These are phyloP conservation scores for Salix brachista DNA, from an alignment of 345 rosid genomes.

Conservation along the genomic window DNA sequence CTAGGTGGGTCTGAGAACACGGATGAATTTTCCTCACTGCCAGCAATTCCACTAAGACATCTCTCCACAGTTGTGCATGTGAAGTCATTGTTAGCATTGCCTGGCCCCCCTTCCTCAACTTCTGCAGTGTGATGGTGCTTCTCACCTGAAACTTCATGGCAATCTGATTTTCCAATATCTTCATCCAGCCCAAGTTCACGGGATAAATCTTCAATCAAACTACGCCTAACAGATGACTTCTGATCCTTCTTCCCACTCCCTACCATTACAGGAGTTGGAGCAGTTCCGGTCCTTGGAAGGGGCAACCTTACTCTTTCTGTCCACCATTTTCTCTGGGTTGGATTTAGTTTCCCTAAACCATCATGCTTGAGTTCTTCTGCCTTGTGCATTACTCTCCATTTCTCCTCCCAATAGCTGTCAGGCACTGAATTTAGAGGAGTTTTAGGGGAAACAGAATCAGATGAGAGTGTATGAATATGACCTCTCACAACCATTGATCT, in stretches of 20 bases:
- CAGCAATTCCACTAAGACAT: conserved; percentile 33
- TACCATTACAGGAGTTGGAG: conserved; percentile 47
- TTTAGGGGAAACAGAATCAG: conserved; percentile 54
- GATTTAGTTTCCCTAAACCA: conserved; percentile 37
- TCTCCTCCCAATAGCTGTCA: conserved; percentile 94
- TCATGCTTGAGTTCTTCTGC: conserved; percentile 50
- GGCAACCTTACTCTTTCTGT: conserved; percentile 55
- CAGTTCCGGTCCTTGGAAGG: conserved; percentile 72
- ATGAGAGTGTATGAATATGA: conserved; percentile 49
- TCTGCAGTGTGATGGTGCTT: conserved; percentile 21
- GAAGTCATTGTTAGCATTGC: conserved; percentile 22
- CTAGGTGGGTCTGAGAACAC: conserved; percentile 49
- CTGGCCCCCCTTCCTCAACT: conserved; percentile 30
- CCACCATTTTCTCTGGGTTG: conserved; percentile 60
- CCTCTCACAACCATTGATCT: conserved; percentile 42
- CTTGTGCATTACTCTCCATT: conserved; percentile 73
- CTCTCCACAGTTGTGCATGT: conserved; percentile 42
- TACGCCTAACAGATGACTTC: conserved; percentile 49
- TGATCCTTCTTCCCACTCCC: conserved; percentile 28
- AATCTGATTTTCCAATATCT: conserved; percentile 26
- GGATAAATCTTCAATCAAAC: conserved; percentile 71
- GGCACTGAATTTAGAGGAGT: conserved; percentile 57
- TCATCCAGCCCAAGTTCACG: conserved; percentile 51
- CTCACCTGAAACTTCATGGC: conserved; percentile 20
- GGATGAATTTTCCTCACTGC: conserved; percentile 61